These are phyloP conservation scores for Marasmius fiardii DNA, from an alignment of 1,284 basidiomycete genomes.

Conservation along the genomic window DNA sequence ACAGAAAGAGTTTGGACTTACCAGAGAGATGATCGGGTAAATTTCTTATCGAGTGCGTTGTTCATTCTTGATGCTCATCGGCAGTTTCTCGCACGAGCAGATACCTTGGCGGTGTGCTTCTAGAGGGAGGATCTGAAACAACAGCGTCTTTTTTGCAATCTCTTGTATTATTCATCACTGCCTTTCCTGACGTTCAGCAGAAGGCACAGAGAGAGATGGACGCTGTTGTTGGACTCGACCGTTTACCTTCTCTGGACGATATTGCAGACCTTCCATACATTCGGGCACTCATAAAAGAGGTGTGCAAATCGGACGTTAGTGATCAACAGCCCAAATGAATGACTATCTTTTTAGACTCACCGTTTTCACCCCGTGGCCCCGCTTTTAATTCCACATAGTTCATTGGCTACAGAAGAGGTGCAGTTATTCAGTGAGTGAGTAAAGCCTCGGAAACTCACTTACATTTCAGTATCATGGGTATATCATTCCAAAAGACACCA, in stretches of 20 bases:
- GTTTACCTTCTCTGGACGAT: conserved; percentile 22
- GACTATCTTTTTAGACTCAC: conserved; percentile 19
- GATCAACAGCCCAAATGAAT: background rate
- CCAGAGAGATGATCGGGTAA: too few species aligned
- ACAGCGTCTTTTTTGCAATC: conserved; percentile 14
- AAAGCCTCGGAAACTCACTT: background rate
- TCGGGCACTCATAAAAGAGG: conserved; percentile 25
- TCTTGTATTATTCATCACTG: conserved; percentile 14
- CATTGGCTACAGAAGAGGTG: conserved; percentile 12
- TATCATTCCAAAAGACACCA: conserved; percentile 15
- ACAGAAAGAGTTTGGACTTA: conserved; percentile 6
- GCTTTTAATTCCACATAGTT: conserved; percentile 14
- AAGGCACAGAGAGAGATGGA: conserved; percentile 27
- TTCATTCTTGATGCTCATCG: background rate
- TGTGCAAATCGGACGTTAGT: background rate
- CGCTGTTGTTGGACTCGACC: conserved; percentile 19
- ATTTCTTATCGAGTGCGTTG: conserved; percentile 6
- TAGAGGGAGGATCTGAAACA: conserved; percentile 20
- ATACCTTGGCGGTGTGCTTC: conserved; percentile 17
- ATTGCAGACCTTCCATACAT: conserved; percentile 20
- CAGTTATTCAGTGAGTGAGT: background rate
- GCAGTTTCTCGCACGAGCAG: conserved; percentile 5
- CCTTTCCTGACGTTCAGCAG: conserved; percentile 22
- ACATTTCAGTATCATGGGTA: conserved; percentile 14
- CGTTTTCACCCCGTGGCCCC: conserved; percentile 20